Evolutionary conservation across 176 grass and related monocot species (phyloP), one percentile per base, ranked within the genome.

Genomic region (Triticum turgidum): DNA sequence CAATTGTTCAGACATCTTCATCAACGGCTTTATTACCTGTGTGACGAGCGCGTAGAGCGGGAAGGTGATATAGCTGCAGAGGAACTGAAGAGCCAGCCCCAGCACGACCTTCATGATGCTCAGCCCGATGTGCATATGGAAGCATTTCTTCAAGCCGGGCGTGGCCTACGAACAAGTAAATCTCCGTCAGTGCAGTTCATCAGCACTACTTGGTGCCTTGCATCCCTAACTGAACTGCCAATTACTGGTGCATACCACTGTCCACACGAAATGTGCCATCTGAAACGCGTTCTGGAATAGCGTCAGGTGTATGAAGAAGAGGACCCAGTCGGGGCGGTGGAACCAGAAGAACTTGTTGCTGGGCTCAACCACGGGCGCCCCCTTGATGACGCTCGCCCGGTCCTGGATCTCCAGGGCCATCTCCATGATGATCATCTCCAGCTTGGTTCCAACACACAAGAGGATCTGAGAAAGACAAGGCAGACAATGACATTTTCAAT

Each of bases 61-160:
- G 42, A 99, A 93, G 30, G 97, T 99, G 83, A 92, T 96, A 77
- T 99, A 99, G 85, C 94, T 99, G 85, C 97, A 99, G n/a, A 96
- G 67, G 77, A 94, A 5, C 81, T 98, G 97, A 20, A 94, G 78
- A 49, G 79, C 65, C 27, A 98, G 0, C 15, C 91, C 96, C 81
- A 87, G 79, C 29, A 81, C 76, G 29, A 89, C 77, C 63, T 95
- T 93, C 83, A 78, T 70, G 76, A 94, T 71, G 69, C 80, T 90
- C 59, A 88, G 61, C 11, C 44, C 75, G 4, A 90, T 44, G 1
- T 54, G 79, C 35, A 85, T 65, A 35, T 94, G 87, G 78, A 80
- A 92, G 88, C 96, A 96, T 32, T 69, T 30, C 18, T 80, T 91
- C 75, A 95, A 29, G 5, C 71, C 88, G 11, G 94, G 94, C 18